Evolutionary conservation across 106 monocot genomes (phyloP), one percentile per base, ranked within the genome.

Genomic region (Dactylorhiza incarnata): DNA sequence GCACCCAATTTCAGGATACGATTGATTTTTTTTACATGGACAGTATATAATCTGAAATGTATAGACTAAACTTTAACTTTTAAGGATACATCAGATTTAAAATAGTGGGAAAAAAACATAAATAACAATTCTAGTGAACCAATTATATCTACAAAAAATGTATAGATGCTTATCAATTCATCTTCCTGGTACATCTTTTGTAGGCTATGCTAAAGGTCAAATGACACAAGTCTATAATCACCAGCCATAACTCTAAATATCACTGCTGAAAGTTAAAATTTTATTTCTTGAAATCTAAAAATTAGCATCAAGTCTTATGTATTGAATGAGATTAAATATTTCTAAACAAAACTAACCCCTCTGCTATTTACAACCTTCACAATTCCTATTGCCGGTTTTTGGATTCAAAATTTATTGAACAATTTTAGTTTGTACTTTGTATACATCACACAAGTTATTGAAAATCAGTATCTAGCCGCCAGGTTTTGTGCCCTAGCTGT

Each of bases 1-100:
- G 66, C 26, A 66, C 12, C 62, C 62, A 63, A 22, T 63, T 37
- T 62, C 66, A 66, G 23, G 19, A 63, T 66, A 66, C 13, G 66
- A 37, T 66, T 37, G 37, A 37, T 37, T 37, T 1, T 66, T 66
- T 66, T 66, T 66, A 13, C 12, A 66, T 26, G 23, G 25, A 65
- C 63, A 66, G 24, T 66, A 29, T 23, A 6, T 26, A 37, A 7
- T 66, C 13, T 66, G 29, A 26, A 24, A 66, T 22, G 22, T 59
- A 59, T 59, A 59, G 8, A 22, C 19, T 20, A 22, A 59, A 59
- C 22, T 20, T 19, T 5, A 59, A 59, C 22, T 20, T 19, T 37
- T 5, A 59, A 59, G 22, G 58, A 9, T 37, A 59, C 1, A 59
- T 22, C n/a, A 7, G 22, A 7, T 59, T 22, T 59, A 8, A 0